Evolutionary conservation across 169 alveolate genomes (phyloP), one percentile per base, ranked within the genome.

Genomic region (Sarcocystis neurona): DNA sequence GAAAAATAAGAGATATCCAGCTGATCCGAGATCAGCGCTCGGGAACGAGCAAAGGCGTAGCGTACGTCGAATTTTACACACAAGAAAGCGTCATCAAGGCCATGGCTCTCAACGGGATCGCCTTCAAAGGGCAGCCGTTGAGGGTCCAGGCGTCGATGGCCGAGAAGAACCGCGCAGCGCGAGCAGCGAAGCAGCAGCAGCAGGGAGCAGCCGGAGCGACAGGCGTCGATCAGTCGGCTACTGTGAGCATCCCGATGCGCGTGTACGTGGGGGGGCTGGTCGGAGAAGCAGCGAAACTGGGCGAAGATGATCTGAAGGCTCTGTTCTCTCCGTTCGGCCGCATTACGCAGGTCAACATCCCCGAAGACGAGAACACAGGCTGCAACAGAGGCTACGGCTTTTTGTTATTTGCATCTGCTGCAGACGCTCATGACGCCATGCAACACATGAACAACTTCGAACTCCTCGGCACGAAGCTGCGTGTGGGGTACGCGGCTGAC

Each of bases 151-250:
- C 99, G 32, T 97, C 99, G 41, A 98, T 98, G 94, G 99, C 99
- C 1, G 99, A 98, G 93, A 98, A 98, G 93, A 98, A 98, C 93
- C 94, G 99, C 80, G 99, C 99, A 47, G 99, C 99, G 10, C 94
- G 96, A 53, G 99, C 99, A 0, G 97, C 98, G 34, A 98, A 97
- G 92, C 92, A 89, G 91, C 95, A 77, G 72, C 95, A 94, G 89
- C 90, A 87, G 53, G 92, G 84, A 15, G 89, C 90, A 74, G 90
- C 91, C 66, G 94, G 89, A 79, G 94, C 92, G 68, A n/a, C n/a
- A n/a, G 93, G 80, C 34, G 97, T 90, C 89, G 94, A 90, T 60
- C 95, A 93, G 53, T 94, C 96, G 88, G 96, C 95, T 90, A 98
- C 96, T 27, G 96, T 95, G 50, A 97, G 95, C 92, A 96, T 94